Percentiles rank a stretch among this genome's conserved stretches.
Conservation (phyloP, 148 eudicot species). For the Amaranthus cruentus region DNA sequence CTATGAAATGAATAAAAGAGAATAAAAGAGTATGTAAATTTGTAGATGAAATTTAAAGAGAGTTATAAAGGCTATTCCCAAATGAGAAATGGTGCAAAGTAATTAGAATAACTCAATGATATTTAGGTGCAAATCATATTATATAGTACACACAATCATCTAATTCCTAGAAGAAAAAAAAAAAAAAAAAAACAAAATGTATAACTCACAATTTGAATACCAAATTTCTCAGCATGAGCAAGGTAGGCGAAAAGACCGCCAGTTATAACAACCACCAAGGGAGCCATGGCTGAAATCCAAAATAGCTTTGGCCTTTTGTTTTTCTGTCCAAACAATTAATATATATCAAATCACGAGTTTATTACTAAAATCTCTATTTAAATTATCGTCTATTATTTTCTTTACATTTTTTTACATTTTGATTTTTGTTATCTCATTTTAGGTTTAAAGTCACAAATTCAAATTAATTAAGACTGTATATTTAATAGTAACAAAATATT, state of each 20-base stretch:
- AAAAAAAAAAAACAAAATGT: background rate
- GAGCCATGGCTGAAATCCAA: slow-evolving; percentile 83
- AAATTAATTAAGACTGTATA: no score
- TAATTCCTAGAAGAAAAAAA: background rate
- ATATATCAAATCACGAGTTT: background rate
- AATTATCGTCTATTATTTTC: background rate
- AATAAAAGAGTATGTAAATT: no score
- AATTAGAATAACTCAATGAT: no score
- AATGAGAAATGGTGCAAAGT: no score
- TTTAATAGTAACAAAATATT: no score
- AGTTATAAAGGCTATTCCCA: no score
- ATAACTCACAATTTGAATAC: slow-evolving; percentile 63
- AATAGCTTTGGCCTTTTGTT: slow-evolving; percentile 60
- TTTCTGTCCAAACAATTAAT: slow-evolving; percentile 41
- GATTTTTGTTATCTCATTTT: no score
- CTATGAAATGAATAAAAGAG: no score
- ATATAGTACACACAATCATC: background rate
- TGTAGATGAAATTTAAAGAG: no score
- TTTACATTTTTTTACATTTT: no score
- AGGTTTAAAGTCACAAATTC: no score
- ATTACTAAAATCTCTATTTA: background rate
- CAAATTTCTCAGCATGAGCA: slow-evolving; percentile 63
- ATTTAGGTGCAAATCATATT: background rate
- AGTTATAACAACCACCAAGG: slow-evolving; percentile 47
- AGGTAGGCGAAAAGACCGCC: slow-evolving; percentile 73